Base-by-base conservation (phyloP, 345 rosid species). In the Litchi chinensis region DNA sequence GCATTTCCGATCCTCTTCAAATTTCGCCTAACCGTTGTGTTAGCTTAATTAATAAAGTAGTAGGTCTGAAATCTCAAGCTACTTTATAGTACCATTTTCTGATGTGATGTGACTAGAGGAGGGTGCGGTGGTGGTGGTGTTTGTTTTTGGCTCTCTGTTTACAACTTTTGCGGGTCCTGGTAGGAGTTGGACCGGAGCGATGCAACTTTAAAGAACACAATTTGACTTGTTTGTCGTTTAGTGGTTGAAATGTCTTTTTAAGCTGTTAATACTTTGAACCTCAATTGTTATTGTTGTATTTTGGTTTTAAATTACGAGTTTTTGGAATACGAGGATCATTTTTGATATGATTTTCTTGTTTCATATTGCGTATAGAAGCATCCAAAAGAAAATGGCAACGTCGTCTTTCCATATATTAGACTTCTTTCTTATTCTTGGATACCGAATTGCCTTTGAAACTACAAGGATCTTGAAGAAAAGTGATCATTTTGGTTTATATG, bases 141-240 rank as follows among this genome's bases (percentile, higher is more conserved):
- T 73, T 46, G 28, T 21, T 70, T 78, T 77, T 86, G 71, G 54
- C 71, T 71, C 32, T 59, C 21, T 15, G 0, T 72, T 22, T 44
- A 11, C 26, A 41, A 22, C 71, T 77, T 76, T 77, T 70, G 76
- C 73, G 78, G 82, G 84, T 60, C 69, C 60, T n/a, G 40, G 28
- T 11, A 6, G 9, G 48, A 16, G 78, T 10, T 56, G 22, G 44
- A 32, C 24, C 62, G 13, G 68, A 54, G 46, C 4, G 13, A 40
- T 26, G 57, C 48, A 68, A 37, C 87, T 84, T 89, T 77, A 77
- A 48, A 82, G 78, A 81, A 81, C 82, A 24, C 78, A 76, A 82
- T 26, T 84, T 67, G 85, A 83, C 85, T 77, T 69, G 68, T 52
- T 65, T 74, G 82, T 72, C 84, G 46, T 68, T 74, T 81, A 73